These are phyloP conservation scores for Phoma sp. DNA, from an alignment of 2,329 filamentous ascomycete species.

Conservation along the genomic window DNA sequence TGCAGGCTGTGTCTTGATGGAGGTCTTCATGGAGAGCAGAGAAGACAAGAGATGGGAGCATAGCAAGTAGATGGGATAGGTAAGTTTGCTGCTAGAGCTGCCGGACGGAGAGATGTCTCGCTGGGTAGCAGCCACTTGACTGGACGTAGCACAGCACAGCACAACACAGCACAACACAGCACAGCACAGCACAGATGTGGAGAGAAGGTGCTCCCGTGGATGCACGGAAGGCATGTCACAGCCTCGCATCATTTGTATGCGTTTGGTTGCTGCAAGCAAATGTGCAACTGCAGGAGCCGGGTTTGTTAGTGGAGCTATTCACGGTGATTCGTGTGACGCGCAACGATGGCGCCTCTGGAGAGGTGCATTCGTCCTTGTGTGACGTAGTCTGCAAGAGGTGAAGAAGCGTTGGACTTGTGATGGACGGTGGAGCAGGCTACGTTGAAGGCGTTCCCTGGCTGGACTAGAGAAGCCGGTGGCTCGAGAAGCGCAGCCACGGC, in stretches of 20 bases:
- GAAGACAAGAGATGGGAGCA: background rate
- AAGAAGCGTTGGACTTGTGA: background rate
- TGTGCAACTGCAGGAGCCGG: slow-evolving; percentile 26
- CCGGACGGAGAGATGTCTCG: background rate
- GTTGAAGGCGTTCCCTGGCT: slow-evolving; percentile 9
- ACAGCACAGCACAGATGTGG: slow-evolving; percentile 34
- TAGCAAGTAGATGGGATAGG: background rate
- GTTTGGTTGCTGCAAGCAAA: slow-evolving; percentile 4
- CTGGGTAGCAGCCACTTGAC: slow-evolving; percentile 14
- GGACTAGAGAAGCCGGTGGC: slow-evolving; percentile 11
- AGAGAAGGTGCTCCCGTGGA: slow-evolving; percentile 23
- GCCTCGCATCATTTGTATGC: slow-evolving; percentile 25
- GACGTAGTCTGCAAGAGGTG: slow-evolving; percentile 5
- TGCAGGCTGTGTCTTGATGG: slow-evolving; percentile 16
- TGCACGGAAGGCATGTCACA: slow-evolving; percentile 22
- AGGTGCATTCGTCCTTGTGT: slow-evolving; percentile 12
- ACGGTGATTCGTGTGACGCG: slow-evolving; percentile 27
- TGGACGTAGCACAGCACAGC: slow-evolving; percentile 17
- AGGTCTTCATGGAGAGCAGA: background rate
- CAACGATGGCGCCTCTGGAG: background rate
- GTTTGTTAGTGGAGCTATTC: slow-evolving; percentile 13
- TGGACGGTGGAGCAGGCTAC: background rate
- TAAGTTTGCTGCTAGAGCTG: background rate
- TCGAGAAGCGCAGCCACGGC: slow-evolving; percentile 16
- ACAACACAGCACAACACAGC: no score